Evolutionary conservation across 495 filamentous ascomycete species (phyloP).

Genomic region (Daldinia loculata): DNA sequence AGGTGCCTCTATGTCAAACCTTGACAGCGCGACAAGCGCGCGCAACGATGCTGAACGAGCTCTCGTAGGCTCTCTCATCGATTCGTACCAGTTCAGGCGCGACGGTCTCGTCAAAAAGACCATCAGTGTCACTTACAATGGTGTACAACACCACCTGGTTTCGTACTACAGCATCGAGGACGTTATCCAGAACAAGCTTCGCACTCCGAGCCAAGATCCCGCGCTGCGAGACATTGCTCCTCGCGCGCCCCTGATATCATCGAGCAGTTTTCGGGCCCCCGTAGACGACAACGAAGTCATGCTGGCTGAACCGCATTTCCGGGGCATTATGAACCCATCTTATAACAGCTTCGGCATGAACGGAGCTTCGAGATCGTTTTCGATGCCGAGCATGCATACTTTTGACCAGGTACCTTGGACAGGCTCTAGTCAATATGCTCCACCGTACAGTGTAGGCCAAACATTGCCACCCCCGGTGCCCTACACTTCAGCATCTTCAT

Average conservation of each 20-base stretch:
- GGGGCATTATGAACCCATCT: neutral
- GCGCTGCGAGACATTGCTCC: constrained; percentile 53
- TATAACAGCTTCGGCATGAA: constrained; percentile 19
- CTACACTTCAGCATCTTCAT: constrained; percentile 8
- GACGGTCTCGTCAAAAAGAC: constrained; percentile 92
- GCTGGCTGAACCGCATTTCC: constrained; percentile 4
- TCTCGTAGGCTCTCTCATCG: constrained; percentile 81
- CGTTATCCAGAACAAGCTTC: constrained; percentile 68
- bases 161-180: constrained; percentile 88
- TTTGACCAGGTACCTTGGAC: constrained; percentile 3
- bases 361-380: constrained; percentile 19
- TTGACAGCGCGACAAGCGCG: constrained; percentile 47
- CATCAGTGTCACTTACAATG: constrained; percentile 75
- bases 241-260: constrained; percentile 66
- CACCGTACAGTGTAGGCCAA: constrained; percentile 5
- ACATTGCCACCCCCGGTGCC: constrained; percentile 14
- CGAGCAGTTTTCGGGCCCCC: constrained; percentile 75
- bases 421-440: constrained; percentile 3
- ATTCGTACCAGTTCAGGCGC: constrained; percentile 88
- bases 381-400: constrained; percentile 22
- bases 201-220: constrained; percentile 58
- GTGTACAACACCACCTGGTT: constrained; percentile 80
- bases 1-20: constrained; percentile 36
- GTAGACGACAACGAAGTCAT: constrained; percentile 63
- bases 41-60: constrained; percentile 62